These are phyloP conservation scores for Starmerella tilneyi DNA, from an alignment of 805 yeast genomes.

Conservation along the genomic window DNA sequence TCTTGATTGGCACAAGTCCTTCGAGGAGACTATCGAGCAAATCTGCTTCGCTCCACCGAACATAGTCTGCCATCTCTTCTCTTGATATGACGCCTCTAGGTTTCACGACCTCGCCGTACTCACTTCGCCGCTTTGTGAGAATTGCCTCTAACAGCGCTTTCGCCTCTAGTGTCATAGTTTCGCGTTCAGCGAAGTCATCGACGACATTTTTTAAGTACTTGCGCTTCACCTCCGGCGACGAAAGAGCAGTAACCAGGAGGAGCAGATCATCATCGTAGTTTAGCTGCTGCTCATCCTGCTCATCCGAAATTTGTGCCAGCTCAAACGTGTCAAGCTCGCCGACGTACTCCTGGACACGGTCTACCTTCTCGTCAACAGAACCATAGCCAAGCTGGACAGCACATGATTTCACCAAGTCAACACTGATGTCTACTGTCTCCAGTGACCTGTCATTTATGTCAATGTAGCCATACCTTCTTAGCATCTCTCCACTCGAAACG, in stretches of 20 bases:
- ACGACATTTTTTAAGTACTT: conserved; percentile 8
- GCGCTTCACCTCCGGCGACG: conserved; percentile 15
- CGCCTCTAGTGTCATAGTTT: conserved; percentile 15
- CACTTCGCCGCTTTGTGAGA: conserved; percentile 19
- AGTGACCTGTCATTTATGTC: conserved; percentile 59
- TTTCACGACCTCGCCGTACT: conserved; percentile 20
- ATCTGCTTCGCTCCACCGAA: background rate
- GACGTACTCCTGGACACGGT: conserved; percentile 7
- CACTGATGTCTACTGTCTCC: conserved; percentile 66
- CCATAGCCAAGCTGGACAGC: conserved; percentile 5
- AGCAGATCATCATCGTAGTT: conserved; percentile 22
- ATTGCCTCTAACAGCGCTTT: conserved; percentile 11
- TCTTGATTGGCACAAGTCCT: background rate
- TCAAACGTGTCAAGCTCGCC: conserved; percentile 17
- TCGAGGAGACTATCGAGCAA: conserved; percentile 19
- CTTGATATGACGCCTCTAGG: background rate
- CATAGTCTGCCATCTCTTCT: background rate
- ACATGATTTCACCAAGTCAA: conserved; percentile 4
- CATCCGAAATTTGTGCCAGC: conserved; percentile 13
- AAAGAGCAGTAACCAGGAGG: conserved; percentile 10
- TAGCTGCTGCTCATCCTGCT: conserved; percentile 14
- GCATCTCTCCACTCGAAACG: conserved; percentile 64
- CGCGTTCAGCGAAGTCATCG: conserved; percentile 15
- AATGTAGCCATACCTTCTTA: conserved; percentile 86
- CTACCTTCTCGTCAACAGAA: conserved; percentile 7